These are phyloP conservation scores for Candida odintsovae DNA, from an alignment of 805 yeast genomes.

Conservation along the genomic window DNA sequence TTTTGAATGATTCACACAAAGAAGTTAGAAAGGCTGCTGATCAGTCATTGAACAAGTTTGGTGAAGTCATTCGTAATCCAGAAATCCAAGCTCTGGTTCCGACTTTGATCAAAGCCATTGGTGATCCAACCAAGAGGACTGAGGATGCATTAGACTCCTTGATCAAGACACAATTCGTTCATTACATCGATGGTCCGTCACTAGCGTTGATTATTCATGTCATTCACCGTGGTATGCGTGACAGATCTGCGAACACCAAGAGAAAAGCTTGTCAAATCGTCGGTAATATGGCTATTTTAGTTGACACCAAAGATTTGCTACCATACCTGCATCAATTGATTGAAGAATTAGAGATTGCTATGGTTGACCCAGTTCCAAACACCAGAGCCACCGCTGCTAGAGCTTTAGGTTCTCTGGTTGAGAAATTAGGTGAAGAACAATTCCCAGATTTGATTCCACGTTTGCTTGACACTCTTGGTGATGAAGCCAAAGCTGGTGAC, in stretches of 20 bases:
- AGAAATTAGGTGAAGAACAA: conserved; percentile 90
- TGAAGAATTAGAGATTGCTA: conserved; percentile 80
- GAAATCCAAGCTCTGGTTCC: conserved; percentile 94
- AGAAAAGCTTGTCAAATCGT: conserved; percentile 96
- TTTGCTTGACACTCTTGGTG: conserved; percentile 67
- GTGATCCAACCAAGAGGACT: conserved; percentile 90
- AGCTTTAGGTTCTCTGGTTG: conserved; percentile 94
- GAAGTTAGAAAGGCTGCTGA: conserved; percentile 97
- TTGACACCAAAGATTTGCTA: conserved; percentile 76
- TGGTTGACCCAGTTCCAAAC: conserved; percentile 98
- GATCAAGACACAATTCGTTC: conserved; percentile 89
- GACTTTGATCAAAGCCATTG: conserved; percentile 80
- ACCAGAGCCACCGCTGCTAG: conserved; percentile 97
- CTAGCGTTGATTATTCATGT: conserved; percentile 92
- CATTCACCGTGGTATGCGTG: conserved; percentile 91
- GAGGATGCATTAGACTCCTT: conserved; percentile 82
- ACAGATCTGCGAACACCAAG: conserved; percentile 89
- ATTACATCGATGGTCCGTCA: conserved; percentile 97
- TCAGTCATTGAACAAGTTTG: conserved; percentile 79
- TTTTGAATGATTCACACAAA: conserved; percentile 89
- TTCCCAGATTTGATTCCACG: conserved; percentile 90
- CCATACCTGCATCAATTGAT: conserved; percentile 80
- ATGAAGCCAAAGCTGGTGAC: conserved; percentile 78
- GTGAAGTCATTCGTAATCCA: conserved; percentile 95
- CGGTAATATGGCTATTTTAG: conserved; percentile 96